Evolutionary conservation across 1,139 yeast genomes (phyloP).

Genomic region (Blastobotrys apis): DNA sequence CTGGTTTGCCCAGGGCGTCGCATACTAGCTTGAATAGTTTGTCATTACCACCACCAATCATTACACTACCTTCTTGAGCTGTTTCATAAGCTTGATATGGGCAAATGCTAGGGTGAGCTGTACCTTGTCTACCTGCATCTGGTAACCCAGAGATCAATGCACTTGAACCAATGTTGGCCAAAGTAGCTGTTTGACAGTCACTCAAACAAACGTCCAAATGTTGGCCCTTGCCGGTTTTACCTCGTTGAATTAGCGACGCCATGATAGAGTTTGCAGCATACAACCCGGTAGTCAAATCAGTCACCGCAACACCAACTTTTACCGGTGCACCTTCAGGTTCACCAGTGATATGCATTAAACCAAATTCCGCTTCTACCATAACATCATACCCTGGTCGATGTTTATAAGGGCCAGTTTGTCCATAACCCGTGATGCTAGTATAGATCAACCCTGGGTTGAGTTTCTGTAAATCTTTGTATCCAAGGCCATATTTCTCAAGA

Average conservation of each 20-base stretch:
- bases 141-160: conserved; percentile 40
- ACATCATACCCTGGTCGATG: conserved; percentile 42
- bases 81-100: conserved; percentile 44
- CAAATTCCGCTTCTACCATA: conserved; percentile 46
- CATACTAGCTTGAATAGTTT: conserved; percentile 36
- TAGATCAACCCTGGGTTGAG: conserved; percentile 36
- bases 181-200: conserved; percentile 41
- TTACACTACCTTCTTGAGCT: conserved; percentile 33
- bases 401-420: conserved; percentile 38
- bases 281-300: conserved; percentile 42
- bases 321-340: conserved; percentile 41
- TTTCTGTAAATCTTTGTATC: conserved; percentile 31
- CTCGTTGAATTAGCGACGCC: conserved; percentile 38
- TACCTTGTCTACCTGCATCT: conserved; percentile 41
- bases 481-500: conserved; percentile 37
- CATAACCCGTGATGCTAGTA: conserved; percentile 41
- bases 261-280: conserved; percentile 40
- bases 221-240: conserved; percentile 39
- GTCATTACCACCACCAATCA: conserved; percentile 45
- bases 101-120: conserved; percentile 42
- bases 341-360: conserved; percentile 45
- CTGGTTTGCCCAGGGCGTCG: conserved; percentile 36
- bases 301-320: conserved; percentile 44
- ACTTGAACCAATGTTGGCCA: conserved; percentile 41
- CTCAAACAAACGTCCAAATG: conserved; percentile 38